A percentile compares a stretch with the other conserved stretches of the same genome.
Conservation (phyloP, 768 basidiomycete species). For the Boletellus ananas region DNA sequence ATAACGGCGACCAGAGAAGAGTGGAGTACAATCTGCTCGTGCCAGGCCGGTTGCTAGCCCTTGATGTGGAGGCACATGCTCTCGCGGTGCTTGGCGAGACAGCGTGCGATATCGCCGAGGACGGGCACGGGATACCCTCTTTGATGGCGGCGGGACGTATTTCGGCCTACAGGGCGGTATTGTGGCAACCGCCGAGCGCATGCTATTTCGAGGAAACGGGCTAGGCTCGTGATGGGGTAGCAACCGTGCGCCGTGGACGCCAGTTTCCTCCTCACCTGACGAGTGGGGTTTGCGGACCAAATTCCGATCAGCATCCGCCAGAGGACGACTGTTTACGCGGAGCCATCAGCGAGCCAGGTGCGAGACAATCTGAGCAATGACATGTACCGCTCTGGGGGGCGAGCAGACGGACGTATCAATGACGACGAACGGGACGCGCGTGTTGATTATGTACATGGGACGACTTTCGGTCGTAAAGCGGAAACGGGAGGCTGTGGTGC, state of each 20-base stretch:
- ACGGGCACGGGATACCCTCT: slow-evolving; percentile 16
- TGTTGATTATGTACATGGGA: slow-evolving; percentile 11
- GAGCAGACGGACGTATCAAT: not conserved
- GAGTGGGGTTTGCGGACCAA: slow-evolving; percentile 1
- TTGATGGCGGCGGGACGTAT: not conserved
- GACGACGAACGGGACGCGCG: not conserved
- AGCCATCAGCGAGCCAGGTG: slow-evolving; percentile 1
- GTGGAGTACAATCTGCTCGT: slow-evolving; percentile 15
- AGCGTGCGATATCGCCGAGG: slow-evolving; percentile 18
- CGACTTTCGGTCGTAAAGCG: slow-evolving; percentile 19
- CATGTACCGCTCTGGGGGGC: slow-evolving; percentile 2
- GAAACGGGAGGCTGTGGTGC: slow-evolving; percentile 5
- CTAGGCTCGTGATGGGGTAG: slow-evolving; percentile 1
- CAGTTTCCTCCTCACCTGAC: slow-evolving; percentile 12
- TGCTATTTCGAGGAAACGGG: slow-evolving; percentile 1
- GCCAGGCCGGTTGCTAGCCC: slow-evolving; percentile 28
- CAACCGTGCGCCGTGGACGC: slow-evolving; percentile 9
- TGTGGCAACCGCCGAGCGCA: slow-evolving; percentile 10
- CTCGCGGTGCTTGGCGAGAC: slow-evolving; percentile 19
- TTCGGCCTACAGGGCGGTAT: slow-evolving; percentile 1
- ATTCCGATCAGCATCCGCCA: slow-evolving; percentile 28
- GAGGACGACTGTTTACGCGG: not conserved
- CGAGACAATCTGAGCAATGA: slow-evolving; percentile 10
- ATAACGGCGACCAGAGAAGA: slow-evolving; percentile 11
- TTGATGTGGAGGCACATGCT: slow-evolving; percentile 28